Conservation (phyloP, 2,329 filamentous ascomycete genomes). For the Monilinia fructicola region DNA sequence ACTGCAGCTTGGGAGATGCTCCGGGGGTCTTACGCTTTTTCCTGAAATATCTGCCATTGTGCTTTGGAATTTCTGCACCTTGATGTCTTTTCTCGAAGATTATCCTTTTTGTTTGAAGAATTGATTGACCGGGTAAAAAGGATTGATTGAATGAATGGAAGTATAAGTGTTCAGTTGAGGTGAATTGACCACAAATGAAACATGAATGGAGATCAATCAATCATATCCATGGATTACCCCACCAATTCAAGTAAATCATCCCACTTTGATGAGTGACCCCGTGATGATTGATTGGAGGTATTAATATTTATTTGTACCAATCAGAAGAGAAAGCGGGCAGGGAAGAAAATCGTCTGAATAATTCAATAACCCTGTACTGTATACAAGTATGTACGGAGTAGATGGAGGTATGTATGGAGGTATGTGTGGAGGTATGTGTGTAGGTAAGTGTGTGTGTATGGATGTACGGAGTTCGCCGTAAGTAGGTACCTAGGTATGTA, state of each 20-base stretch:
- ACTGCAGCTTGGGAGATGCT: not conserved
- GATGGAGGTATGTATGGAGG: too few species aligned
- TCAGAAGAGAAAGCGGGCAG: slow-evolving; percentile 18
- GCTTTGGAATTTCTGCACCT: not conserved
- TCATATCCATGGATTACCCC: too few species aligned
- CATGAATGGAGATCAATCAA: too few species aligned
- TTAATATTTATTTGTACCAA: slow-evolving; percentile 35
- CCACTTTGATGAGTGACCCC: slow-evolving; percentile 24
- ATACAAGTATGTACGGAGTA: too few species aligned
- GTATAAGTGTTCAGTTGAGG: not conserved
- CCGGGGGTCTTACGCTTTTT: slow-evolving; percentile 27
- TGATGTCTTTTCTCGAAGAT: not conserved
- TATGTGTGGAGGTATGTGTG: too few species aligned
- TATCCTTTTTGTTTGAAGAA: not conserved
- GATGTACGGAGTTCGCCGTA: too few species aligned
- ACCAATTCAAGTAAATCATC: slow-evolving; percentile 21
- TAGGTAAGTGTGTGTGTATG: too few species aligned
- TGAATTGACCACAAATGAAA: too few species aligned
- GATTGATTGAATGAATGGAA: not conserved
- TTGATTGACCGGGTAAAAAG: not conserved
- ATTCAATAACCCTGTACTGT: not conserved
- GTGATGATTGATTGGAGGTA: slow-evolving; percentile 22
- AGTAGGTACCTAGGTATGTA: too few species aligned
- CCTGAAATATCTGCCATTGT: slow-evolving; percentile 28
- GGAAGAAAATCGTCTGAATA: slow-evolving; percentile 7